These are phyloP conservation scores for Leccinum incarnatum DNA, from an alignment of 768 basidiomycete genomes.

Conservation along the genomic window DNA sequence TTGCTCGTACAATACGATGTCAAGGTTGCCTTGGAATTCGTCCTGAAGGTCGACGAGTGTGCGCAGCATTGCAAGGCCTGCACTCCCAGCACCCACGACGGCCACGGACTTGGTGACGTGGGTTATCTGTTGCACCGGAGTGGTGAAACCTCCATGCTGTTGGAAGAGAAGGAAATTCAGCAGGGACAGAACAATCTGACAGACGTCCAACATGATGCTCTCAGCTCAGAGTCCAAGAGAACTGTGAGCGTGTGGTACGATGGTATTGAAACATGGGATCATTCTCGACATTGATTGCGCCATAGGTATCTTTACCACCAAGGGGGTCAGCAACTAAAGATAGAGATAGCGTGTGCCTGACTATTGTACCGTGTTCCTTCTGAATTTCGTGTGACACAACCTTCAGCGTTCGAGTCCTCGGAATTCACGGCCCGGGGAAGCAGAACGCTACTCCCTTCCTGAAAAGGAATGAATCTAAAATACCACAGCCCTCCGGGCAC, in stretches of 20 bases:
- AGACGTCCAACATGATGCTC: slow-evolving; percentile 11
- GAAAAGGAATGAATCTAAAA: too few relatives aligned
- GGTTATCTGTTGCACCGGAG: not conserved
- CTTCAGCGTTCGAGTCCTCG: too few relatives aligned
- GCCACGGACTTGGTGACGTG: slow-evolving; percentile 45
- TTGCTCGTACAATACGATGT: slow-evolving; percentile 54
- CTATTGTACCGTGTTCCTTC: too few relatives aligned
- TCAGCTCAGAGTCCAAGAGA: not conserved
- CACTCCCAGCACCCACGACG: slow-evolving; percentile 57
- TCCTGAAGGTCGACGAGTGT: slow-evolving; percentile 47
- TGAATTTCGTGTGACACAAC: too few relatives aligned
- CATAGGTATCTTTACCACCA: not conserved
- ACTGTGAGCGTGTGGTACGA: not conserved
- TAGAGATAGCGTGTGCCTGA: not conserved
- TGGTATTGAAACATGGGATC: not conserved
- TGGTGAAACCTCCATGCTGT: not conserved
- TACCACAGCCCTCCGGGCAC: too few relatives aligned
- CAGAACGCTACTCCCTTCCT: too few relatives aligned
- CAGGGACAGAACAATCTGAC: slow-evolving; percentile 10
- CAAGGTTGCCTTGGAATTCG: slow-evolving; percentile 37
- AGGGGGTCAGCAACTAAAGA: not conserved
- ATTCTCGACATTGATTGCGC: not conserved
- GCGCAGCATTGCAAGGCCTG: slow-evolving; percentile 52
- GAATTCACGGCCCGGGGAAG: too few relatives aligned
- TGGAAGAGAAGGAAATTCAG: slow-evolving; percentile 8